These are phyloP conservation scores for Mollisiaceae sp. DNA, from an alignment of 2,329 filamentous ascomycete species.

Conservation along the genomic window DNA sequence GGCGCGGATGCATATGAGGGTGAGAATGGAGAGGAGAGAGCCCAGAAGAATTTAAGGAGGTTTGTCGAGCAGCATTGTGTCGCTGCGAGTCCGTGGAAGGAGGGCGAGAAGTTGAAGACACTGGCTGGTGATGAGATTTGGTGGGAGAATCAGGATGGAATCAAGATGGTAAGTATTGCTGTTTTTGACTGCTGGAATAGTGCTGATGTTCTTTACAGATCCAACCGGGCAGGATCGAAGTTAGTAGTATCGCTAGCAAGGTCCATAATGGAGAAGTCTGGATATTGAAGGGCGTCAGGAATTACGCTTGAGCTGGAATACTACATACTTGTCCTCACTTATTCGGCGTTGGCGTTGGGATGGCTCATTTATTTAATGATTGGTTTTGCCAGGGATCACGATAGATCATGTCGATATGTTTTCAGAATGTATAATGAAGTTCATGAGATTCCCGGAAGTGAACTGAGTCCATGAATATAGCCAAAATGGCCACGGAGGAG, in stretches of 20 bases:
- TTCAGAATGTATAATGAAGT: neutral
- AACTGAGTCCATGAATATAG: neutral
- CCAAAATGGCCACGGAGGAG: neutral
- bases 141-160: constrained; percentile 78
- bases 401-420: neutral
- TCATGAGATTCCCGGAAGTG: neutral
- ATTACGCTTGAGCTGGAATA: constrained; percentile 35
- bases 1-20: constrained; percentile 79
- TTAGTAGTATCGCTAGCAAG: constrained; percentile 73
- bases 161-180: constrained; percentile 60
- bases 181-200: neutral
- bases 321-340: constrained; percentile 7
- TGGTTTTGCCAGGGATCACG: neutral
- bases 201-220: constrained; percentile 53
- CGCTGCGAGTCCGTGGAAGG: constrained; percentile 74
- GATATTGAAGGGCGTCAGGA: constrained; percentile 59
- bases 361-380: neutral
- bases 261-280: constrained; percentile 86
- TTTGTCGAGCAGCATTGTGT: constrained; percentile 92
- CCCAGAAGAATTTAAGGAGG: constrained; percentile 73
- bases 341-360: constrained; percentile 9
- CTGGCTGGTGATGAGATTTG: constrained; percentile 73
- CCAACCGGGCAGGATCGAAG: constrained; percentile 80
- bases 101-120: constrained; percentile 68
- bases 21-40: constrained; percentile 73